Evolutionary conservation across 139 green algal genomes (phyloP), one percentile per base, ranked within the genome.

Genomic region (Mesotaenium endlicherianum): DNA sequence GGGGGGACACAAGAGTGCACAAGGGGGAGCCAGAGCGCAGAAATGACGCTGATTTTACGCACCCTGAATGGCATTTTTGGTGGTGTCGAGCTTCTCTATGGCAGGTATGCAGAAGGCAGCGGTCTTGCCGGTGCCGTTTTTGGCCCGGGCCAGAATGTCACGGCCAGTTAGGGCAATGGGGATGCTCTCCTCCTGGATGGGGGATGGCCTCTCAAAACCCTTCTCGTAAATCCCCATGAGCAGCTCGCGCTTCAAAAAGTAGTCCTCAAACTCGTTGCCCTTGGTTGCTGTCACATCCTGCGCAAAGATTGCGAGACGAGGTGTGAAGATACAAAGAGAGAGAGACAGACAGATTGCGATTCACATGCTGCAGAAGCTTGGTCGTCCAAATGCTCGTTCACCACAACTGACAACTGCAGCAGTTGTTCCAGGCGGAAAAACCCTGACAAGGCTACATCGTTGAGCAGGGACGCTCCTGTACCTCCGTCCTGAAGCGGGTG

Each of bases 151-250:
- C 16, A 99, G 91, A 82, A 99, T 97, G 89, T 99, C 97, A 26
- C 96, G 87, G 1, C 97, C 97, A 0, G 95, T 97, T 39, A 99
- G 88, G 14, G 96, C 97, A 79, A 99, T 98, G 16, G 97, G 97
- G 68, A 99, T 99, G 87, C 87, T 94, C 88, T 99, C 97, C 81
- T 99, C 96, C 81, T 94, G 90, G 70, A 92, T 92, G n/a, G 90
- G 89, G 16, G 77, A 90, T 30, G 89, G 90, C 50, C 82, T 68
- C 60, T 98, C 95, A 84, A 98, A 99, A 30, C 95, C 95, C 82
- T 99, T 98, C 90, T 99, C 97, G 85, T 98, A 99, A 86, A 99
- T 99, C 71, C 97, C 97, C 95, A 98, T 98, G 5, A 99, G 92
- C 60, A 99, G 93, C 82, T 97, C 93, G 1, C 96, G 87, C 87